Conservation (phyloP, 169 alveolate genomes). For the Plasmodium vinckei region DNA sequence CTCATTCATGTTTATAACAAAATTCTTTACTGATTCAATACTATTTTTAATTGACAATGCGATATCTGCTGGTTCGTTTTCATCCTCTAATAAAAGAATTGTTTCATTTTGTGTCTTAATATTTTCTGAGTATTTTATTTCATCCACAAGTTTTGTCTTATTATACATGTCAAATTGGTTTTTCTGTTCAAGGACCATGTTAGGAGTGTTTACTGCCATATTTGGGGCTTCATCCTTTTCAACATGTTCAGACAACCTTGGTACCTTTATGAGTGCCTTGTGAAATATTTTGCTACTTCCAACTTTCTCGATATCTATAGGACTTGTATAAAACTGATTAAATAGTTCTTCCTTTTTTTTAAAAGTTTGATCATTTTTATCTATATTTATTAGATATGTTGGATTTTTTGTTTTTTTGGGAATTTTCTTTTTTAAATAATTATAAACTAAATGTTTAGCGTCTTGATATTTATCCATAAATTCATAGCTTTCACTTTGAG, state of each 20-base stretch:
- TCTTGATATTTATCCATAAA: slow-evolving; percentile 20
- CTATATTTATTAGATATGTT: slow-evolving; percentile 22
- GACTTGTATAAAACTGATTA: slow-evolving; percentile 50
- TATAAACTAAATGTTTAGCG: slow-evolving; percentile 3
- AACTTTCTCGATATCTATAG: slow-evolving; percentile 44
- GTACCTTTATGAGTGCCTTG: neutral
- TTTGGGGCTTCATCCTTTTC: neutral
- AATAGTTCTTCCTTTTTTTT: slow-evolving; percentile 13
- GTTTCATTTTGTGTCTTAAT: slow-evolving; percentile 5
- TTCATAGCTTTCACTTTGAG: slow-evolving; percentile 18
- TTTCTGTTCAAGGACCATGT: neutral
- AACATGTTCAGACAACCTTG: neutral
- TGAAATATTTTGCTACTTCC: slow-evolving; percentile 44
- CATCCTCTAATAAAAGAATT: neutral
- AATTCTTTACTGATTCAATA: slow-evolving; percentile 8
- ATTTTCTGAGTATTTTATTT: neutral
- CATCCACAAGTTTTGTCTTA: neutral
- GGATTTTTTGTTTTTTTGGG: slow-evolving; percentile 11
- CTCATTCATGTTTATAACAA: slow-evolving; percentile 15
- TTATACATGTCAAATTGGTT: neutral
- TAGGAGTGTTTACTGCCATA: neutral
- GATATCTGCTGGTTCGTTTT: neutral
- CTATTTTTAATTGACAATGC: neutral
- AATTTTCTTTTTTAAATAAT: slow-evolving; percentile 60
- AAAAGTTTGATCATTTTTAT: neutral